Evolutionary conservation across 163 green algal genomes (phyloP).

Genomic region (Volvox carteri): DNA sequence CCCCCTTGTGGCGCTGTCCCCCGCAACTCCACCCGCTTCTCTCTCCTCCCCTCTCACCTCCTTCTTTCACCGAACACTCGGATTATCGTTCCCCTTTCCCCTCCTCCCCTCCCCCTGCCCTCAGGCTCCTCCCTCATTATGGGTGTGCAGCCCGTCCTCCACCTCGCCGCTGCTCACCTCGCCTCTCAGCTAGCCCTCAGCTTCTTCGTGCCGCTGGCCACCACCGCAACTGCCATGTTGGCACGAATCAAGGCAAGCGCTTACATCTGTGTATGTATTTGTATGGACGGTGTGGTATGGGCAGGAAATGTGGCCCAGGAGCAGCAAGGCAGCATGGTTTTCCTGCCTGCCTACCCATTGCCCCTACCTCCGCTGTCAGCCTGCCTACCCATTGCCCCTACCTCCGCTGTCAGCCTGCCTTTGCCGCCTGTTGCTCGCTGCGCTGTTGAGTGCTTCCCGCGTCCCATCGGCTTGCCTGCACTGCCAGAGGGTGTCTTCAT

Average conservation of each 20-base stretch:
- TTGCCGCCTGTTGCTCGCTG: no score
- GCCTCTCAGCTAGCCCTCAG: slow-evolving; percentile 69
- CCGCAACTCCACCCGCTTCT: no score
- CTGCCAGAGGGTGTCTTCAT: no score
- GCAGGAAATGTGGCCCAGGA: no score
- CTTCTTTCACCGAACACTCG: not conserved
- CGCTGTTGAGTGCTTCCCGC: no score
- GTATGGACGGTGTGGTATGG: no score
- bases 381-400: no score
- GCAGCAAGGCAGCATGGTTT: no score
- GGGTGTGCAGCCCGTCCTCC: slow-evolving; percentile 24
- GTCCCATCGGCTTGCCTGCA: not conserved
- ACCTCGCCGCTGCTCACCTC: not conserved
- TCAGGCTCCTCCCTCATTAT: not conserved
- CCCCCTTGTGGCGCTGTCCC: no score
- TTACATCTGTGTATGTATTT: not conserved
- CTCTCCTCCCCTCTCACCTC: no score
- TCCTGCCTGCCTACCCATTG: no score
- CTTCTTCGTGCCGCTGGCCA: slow-evolving; percentile 76
- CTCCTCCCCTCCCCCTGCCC: not conserved
- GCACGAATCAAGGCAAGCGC: slow-evolving; percentile 50
- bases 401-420: not conserved
- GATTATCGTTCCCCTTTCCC: not conserved
- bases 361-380: not conserved
- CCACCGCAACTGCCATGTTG: slow-evolving; percentile 60